Base-by-base conservation (phyloP, 225 moss, liverwort and hornwort species). In the Lunularia cruciata region DNA sequence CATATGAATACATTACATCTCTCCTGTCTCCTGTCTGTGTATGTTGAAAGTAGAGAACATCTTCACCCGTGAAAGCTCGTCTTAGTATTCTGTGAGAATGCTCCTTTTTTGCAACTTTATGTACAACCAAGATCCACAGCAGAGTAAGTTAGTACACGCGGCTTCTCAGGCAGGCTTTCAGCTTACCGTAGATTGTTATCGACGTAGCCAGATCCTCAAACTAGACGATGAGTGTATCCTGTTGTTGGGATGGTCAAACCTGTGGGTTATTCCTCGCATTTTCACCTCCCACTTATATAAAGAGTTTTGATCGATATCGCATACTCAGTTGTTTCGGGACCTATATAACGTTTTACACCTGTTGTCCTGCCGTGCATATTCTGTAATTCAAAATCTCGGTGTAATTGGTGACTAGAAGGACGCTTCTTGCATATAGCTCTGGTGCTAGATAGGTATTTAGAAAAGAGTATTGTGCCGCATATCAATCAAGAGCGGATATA, bases 131-230 rank as follows among this genome's bases (percentile, higher is more conserved):
- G n/a, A n/a, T n/a, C n/a, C n/a, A n/a, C n/a, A n/a, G n/a, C n/a
- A n/a, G 61, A 61, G 61, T 22, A 61, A 57, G 14, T 40, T 40
- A 38, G 38, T 39, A 10, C n/a, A n/a, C 38, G 61, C 61, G 61
- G 61, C 61, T 61, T 40, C 38, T 40, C 4, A 10, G 22, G 39
- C 23, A 39, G 61, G 38, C 6, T 35, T 5, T 37, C 36, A 58
- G 58, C 15, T 7, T 58, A 3, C 19, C 14, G 25, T 40, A 36
- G 8, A 61, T 20, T 42, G 22, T 40, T 40, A 11, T 42, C 38
- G 61, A 3, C 13, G 11, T 23, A 51, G 18, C 51, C 8, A 4
- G n/a, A 20, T 51, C 20, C 19, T 43, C 16, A 43, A 20, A n/a
- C 19, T 19, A 51, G 3, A 20, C 22, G 9, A 19, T 20, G n/a